Conservation (phyloP, 2,329 filamentous ascomycete genomes). For the Fusarium ambrosium region DNA sequence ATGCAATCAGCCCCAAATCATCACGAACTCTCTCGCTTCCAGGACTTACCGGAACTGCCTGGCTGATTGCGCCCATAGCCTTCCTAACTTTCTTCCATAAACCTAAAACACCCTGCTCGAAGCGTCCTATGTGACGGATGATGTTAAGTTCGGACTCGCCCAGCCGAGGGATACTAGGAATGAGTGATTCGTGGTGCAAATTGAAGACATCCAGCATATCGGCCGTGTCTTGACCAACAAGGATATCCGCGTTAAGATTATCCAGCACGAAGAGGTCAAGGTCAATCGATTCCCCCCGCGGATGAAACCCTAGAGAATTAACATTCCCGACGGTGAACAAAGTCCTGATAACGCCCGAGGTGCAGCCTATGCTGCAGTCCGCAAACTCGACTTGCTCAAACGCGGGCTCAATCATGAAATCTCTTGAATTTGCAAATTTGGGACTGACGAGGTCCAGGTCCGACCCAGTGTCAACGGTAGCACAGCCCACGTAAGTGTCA, state of each 20-base stretch:
- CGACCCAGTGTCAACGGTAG: slow-evolving; percentile 12
- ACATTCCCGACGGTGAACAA: not conserved
- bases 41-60: not conserved
- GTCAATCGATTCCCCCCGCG: not conserved
- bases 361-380: not conserved
- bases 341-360: not conserved
- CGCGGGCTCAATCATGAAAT: not conserved
- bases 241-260: not conserved
- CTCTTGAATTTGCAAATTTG: not conserved
- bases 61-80: not conserved
- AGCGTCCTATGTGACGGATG: not conserved
- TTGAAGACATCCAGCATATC: not conserved
- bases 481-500: not conserved
- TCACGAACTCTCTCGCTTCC: not conserved
- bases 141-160: slow-evolving; percentile 32
- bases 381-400: slow-evolving; percentile 10
- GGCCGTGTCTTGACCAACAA: not conserved
- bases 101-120: rapidly evolving
- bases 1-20: not conserved
- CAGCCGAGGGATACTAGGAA: not conserved
- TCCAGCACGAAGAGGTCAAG: not conserved
- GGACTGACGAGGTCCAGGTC: slow-evolving; percentile 12
- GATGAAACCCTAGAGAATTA: not conserved
- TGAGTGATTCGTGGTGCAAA: not conserved
- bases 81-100: not conserved